Base-by-base conservation (phyloP, 805 yeast genomes). In the Nakazawaea laoshanensis region DNA sequence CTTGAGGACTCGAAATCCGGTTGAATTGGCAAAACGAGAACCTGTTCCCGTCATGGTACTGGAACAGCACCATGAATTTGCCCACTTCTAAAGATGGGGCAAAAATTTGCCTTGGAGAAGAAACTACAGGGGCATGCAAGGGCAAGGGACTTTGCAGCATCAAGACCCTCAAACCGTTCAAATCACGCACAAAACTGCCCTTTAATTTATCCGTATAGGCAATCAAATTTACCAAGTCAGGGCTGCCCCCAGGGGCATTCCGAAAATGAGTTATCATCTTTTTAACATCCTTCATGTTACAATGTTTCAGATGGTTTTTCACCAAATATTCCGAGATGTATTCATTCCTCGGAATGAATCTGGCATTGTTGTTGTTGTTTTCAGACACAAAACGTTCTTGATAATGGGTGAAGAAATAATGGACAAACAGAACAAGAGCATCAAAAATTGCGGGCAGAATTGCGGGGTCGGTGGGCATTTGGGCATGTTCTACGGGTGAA, bases 31-130 rank as follows among this genome's bases (percentile, higher is more conserved):
- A 19, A 19, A 36, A 36, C 14, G 27, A 28, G 19, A 25, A 28
- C 4, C 30, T 23, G 3, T 21, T 16, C 6, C 33, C 29, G 9
- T 18, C 14, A n/a, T 23, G 25, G 19, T 31, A 31, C 12, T 36
- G 30, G 30, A 36, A 36, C 8, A 28, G 10, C n/a, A 36, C 23
- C 19, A 27, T 36, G 23, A 36, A 36, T 15, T 30, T 36, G 19
- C 28, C 27, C 13, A 36, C 18, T 16, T 36, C 39, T 24, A 36
- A 36, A n/a, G n/a, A n/a, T n/a, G n/a, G n/a, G n/a, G n/a, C n/a
- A n/a, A n/a, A n/a, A n/a, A n/a, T n/a, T n/a, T n/a, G n/a, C n/a
- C n/a, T n/a, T n/a, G n/a, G n/a, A n/a, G n/a, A n/a, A n/a, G n/a
- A n/a, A n/a, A n/a, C n/a, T n/a, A n/a, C n/a, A n/a, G n/a, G n/a